Base-by-base conservation (phyloP, 2,329 filamentous ascomycete genomes). In the Calycina herbarum region DNA sequence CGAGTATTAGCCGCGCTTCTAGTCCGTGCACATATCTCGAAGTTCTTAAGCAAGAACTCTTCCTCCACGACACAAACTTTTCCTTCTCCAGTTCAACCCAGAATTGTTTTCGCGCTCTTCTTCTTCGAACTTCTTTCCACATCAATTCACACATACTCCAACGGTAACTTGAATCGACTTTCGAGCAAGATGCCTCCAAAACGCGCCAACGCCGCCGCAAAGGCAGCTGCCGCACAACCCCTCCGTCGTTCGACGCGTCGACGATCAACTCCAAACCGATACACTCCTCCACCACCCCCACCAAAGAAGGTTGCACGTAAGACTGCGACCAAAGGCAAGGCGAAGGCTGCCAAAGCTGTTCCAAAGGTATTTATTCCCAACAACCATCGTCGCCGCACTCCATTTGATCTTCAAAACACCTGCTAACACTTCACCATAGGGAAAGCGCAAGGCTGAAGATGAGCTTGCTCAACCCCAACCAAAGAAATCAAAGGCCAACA, bases 101-200 rank as follows among this genome's bases (percentile, higher is more conserved):
- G 31, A 33, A 33, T 45, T 45, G 31, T 45, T 20, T 45, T 45
- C 42, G 7, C 17, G 4, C 42, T 8, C n/a, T n/a, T 45, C 42
- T n/a, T 45, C 42, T 33, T 20, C 42, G 42, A n/a, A 7, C 15
- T 45, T 20, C 42, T 20, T 33, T 8, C 5, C 31, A 33, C 31
- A 6, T 33, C 31, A 33, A 33, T 33, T 33, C 7, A 33, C 31
- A 33, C 31, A 33, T 8, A 33, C 31, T 33, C 7, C 31, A 33
- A 33, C 31, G 31, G 31, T 33, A 6, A 33, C 31, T 33, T 33
- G 31, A 33, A n/a, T 17, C 40, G 11, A 42, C 40, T 42, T n/a
- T 42, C 17, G 40, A 13, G 15, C 42, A 45, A 45, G 42, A 71
- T 70, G 69, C 67, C 69, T 59, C 67, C 69, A 64, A 70, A 70